These are phyloP conservation scores for Golubevia sp. DNA, from an alignment of 1,284 basidiomycete genomes.

Conservation along the genomic window DNA sequence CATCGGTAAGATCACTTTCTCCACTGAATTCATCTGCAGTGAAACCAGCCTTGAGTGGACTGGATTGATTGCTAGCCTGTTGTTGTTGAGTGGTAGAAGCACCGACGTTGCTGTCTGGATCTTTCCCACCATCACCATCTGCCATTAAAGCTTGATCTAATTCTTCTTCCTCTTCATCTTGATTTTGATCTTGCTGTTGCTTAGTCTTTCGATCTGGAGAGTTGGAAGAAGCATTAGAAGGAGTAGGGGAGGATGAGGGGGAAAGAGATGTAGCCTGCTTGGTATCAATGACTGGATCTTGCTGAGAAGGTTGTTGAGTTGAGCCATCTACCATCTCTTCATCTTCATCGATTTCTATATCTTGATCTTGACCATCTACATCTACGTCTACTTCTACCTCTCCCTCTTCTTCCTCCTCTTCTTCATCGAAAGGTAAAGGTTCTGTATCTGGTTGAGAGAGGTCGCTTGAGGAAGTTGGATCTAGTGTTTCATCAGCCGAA, in stretches of 20 bases:
- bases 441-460: slow-evolving; percentile 52
- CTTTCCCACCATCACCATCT: slow-evolving; percentile 1
- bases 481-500: too few relatives aligned
- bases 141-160: slow-evolving; percentile 4
- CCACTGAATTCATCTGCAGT: slow-evolving; percentile 40
- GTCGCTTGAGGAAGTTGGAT: too few relatives aligned
- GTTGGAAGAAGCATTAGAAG: slow-evolving; percentile 7
- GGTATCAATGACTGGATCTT: too few relatives aligned
- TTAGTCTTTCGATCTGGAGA: slow-evolving; percentile 13
- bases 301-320: too few relatives aligned
- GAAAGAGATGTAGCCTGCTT: too few relatives aligned
- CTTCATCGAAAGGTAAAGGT: slow-evolving; percentile 46
- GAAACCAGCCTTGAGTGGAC: slow-evolving; percentile 30
- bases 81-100: slow-evolving; percentile 12
- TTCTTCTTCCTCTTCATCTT: slow-evolving; percentile 3
- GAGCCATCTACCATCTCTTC: slow-evolving; percentile 12
- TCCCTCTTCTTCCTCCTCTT: slow-evolving; percentile 11
- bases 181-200: slow-evolving; percentile 5
- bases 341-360: too few relatives aligned
- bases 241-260: slow-evolving; percentile 15
- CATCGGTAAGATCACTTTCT: slow-evolving; percentile 44
- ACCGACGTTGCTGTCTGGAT: slow-evolving; percentile 9
- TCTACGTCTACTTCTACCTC: background rate
- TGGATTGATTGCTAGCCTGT: slow-evolving; percentile 25
- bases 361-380: slow-evolving; percentile 4